A percentile compares a stretch with the other conserved stretches of the same genome.
Evolutionary conservation across 192 early-diverging fungal species (phyloP).

Genomic region (Neocallimastix lanati): DNA sequence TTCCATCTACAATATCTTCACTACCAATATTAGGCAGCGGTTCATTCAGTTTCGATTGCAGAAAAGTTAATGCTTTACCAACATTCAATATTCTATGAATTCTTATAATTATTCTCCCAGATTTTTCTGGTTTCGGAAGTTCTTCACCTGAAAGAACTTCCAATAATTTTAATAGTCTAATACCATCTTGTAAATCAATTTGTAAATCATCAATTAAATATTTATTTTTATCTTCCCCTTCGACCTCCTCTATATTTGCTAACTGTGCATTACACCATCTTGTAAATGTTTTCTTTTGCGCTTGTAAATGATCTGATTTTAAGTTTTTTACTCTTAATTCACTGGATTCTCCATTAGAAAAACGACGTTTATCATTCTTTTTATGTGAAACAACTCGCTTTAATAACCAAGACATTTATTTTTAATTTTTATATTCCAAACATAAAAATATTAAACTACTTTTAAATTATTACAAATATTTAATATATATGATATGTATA

Average conservation of each 20-base stretch:
- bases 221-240: neutral
- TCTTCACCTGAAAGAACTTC: conserved; percentile 9
- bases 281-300: neutral
- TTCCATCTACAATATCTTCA: conserved; percentile 16
- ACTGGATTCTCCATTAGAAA: neutral
- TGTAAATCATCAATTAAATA: conserved; percentile 6
- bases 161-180: conserved; percentile 6
- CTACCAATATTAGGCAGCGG: conserved; percentile 5
- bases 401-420: neutral
- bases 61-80: conserved; percentile 10
- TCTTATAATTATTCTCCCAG: conserved; percentile 2
- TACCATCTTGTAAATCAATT: conserved; percentile 10
- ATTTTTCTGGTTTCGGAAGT: neutral
- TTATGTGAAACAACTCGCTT: neutral
- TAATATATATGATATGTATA: too few relatives aligned
- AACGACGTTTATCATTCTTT: neutral
- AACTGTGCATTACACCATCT: neutral
- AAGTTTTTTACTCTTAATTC: neutral
- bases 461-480: too few relatives aligned
- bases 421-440: neutral
- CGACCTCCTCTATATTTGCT: neutral
- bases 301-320: neutral
- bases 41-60: conserved; percentile 3
- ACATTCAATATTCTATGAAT: conserved; percentile 14
- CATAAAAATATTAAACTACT: neutral